These are phyloP conservation scores for Serendipita vermifera DNA, from an alignment of 768 basidiomycete species.

Conservation along the genomic window DNA sequence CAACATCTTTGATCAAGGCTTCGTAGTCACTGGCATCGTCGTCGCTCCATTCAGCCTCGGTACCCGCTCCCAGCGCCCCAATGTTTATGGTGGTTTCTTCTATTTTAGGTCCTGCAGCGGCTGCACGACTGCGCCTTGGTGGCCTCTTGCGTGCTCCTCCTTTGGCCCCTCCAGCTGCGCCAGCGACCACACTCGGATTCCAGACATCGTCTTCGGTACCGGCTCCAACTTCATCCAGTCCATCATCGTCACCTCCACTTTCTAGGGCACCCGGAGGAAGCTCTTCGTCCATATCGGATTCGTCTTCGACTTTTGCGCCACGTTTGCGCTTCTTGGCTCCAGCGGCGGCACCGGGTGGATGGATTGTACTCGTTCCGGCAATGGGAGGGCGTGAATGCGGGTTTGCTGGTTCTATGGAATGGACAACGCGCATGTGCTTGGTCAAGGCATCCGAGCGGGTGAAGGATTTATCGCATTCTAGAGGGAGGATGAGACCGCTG, in stretches of 20 bases:
- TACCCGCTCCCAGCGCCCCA: not conserved
- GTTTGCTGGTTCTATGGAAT: slow-evolving; percentile 5
- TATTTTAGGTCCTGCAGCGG: not conserved
- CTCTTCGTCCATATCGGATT: slow-evolving; percentile 7
- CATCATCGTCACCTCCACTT: not conserved
- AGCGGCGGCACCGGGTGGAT: slow-evolving; percentile 9
- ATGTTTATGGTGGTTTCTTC: not conserved
- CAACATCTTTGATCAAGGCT: not conserved
- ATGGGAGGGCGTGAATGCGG: slow-evolving; percentile 8
- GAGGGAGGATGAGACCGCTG: too few relatives aligned
- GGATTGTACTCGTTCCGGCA: slow-evolving; percentile 8
- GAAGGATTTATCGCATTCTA: slow-evolving; percentile 32
- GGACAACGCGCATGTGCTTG: slow-evolving; percentile 15
- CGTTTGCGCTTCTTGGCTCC: slow-evolving; percentile 2
- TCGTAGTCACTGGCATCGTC: slow-evolving; percentile 10
- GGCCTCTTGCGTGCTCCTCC: not conserved
- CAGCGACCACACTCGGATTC: not conserved
- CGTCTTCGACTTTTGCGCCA: not conserved
- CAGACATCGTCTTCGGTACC: slow-evolving; percentile 2
- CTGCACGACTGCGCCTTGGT: not conserved
- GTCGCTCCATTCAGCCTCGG: not conserved
- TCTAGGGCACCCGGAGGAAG: slow-evolving; percentile 1
- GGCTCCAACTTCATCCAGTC: not conserved
- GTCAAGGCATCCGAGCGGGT: slow-evolving; percentile 20
- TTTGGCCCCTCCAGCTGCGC: not conserved